Percentiles rank a stretch among this genome's conserved stretches.
Evolutionary conservation across 345 rosid genomes (phyloP).

Genomic region (Linum tenue): DNA sequence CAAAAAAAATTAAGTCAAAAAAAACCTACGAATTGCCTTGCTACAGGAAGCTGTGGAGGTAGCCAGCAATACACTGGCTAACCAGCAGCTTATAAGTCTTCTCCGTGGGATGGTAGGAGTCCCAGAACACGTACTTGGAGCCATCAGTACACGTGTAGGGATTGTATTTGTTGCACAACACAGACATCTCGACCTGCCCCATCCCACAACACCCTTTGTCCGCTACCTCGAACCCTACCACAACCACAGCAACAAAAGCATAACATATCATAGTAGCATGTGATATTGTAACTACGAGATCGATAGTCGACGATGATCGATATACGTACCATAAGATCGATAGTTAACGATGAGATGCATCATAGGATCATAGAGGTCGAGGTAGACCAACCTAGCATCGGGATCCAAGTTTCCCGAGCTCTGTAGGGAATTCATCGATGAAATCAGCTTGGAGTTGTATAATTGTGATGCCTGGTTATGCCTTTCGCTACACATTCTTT

Average conservation of each 20-base stretch:
- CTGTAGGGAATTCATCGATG: not conserved
- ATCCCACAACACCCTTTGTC: constrained; percentile 1
- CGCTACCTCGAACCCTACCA: not conserved
- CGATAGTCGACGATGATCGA: too few relatives aligned
- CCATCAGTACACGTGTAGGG: constrained; percentile 1
- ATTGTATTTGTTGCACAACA: not conserved
- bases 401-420: not conserved
- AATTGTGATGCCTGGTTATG: not conserved
- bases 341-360: not conserved
- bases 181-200: not conserved
- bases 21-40: too few relatives aligned
- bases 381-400: not conserved
- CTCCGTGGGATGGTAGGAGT: constrained; percentile 1
- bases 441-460: not conserved
- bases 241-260: not conserved
- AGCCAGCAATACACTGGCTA: not conserved
- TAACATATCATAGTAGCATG: too few relatives aligned
- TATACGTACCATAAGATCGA: not conserved
- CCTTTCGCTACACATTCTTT: not conserved
- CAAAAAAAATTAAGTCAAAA: too few relatives aligned
- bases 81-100: not conserved
- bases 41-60: not conserved
- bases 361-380: not conserved
- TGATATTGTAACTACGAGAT: too few relatives aligned
- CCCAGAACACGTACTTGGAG: not conserved